A percentile compares a stretch with the other conserved stretches of the same genome.
Conservation (phyloP, 148 eudicot genomes). For the Fagopyrum tataricum region DNA sequence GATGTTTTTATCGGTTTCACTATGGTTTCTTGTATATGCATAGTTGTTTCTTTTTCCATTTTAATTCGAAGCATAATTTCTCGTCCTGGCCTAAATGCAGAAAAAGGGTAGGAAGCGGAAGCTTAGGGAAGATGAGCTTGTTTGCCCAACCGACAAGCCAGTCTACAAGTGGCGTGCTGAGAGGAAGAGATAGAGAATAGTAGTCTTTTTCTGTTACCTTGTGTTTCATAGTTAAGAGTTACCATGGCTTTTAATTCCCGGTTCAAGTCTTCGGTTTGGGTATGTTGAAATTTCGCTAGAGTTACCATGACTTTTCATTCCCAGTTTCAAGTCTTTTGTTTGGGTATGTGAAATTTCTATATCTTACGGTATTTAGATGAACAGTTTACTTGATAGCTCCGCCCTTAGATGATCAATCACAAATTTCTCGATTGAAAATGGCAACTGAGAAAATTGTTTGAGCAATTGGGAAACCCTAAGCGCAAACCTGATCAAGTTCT, state of each 20-base stretch:
- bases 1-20: too few relatives aligned
- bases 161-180: conserved; percentile 39
- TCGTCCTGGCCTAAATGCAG: conserved; percentile 26
- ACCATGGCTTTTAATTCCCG: too few relatives aligned
- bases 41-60: neutral
- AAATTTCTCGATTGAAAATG: neutral
- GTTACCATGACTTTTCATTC: too few relatives aligned
- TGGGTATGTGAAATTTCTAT: too few relatives aligned
- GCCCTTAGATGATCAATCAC: conserved; percentile 11
- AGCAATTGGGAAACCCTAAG: conserved; percentile 3
- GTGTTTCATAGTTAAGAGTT: too few relatives aligned
- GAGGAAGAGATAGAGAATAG: conserved; percentile 26
- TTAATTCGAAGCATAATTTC: neutral
- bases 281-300: too few relatives aligned
- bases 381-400: too few relatives aligned
- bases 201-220: neutral
- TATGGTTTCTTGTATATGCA: neutral
- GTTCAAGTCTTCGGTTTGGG: too few relatives aligned
- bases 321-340: too few relatives aligned
- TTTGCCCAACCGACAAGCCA: conserved; percentile 47
- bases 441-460: neutral
- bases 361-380: too few relatives aligned
- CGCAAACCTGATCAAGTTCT: neutral
- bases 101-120: conserved; percentile 85
- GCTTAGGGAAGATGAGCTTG: conserved; percentile 76